Base-by-base conservation (phyloP, 2,329 filamentous ascomycete species). In the Pyrenophora tritici-repentis region DNA sequence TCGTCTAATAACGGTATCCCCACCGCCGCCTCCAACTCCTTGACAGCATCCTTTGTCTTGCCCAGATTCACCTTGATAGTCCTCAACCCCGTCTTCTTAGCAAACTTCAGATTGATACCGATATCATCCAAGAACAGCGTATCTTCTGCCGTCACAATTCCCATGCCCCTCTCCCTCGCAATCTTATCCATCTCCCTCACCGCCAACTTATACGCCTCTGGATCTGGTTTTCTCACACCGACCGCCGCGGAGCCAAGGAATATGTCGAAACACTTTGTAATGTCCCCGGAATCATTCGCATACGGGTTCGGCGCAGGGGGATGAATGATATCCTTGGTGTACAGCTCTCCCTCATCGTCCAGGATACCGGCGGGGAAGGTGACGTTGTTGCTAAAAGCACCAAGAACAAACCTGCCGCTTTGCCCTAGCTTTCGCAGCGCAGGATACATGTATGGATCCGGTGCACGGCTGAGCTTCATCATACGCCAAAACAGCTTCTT, bases 51-150 rank as follows among this genome's bases (percentile, higher is more conserved):
- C 68, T 84, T 88, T 1, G 89, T 85, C 71, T 82, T 85, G 1
- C 92, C 92, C 22, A 97, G 75, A 7, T 83, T 78, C 1, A 97
- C 94, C 75, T 93, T 96, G 59, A 97, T 82, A 0, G 93, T 97
- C 48, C 81, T 76, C 72, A 97, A 87, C 0, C 93, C 93, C 17
- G 86, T 77, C 41, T 81, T 81, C 73, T 81, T 89, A 1, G 86
- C 94, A 37, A 82, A 87, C 78, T 92, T 94, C 50, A 97, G 73
- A 71, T 99, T 99, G 74, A 92, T 86, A 1, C 94, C 94, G 71
- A 99, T 96, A 65, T 97, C 92, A 71, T 97, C 94, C 42, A 97
- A 75, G 70, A 99, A 99, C 4, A 96, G 75, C 37, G 97, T 79
- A 47, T 97, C 90, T 0, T 77, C 76, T 0, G 87, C 76, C 48